These are phyloP conservation scores for Coniferiporia weirii DNA, from an alignment of 1,284 basidiomycete genomes.

Conservation along the genomic window DNA sequence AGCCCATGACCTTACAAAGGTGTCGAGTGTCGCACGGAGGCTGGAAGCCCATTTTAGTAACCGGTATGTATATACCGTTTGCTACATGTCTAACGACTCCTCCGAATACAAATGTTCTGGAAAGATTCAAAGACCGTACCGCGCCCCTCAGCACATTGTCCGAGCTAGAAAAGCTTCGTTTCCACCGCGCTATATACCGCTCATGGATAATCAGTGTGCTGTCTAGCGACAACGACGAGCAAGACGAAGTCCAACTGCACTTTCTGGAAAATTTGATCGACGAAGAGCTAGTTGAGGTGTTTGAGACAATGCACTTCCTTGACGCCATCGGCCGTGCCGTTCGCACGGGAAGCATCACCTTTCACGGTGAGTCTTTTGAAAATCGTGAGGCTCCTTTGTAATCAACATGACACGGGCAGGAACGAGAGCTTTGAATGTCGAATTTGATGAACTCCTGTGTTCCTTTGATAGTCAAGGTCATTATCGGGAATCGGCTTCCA, in stretches of 20 bases:
- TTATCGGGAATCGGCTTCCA: not conserved
- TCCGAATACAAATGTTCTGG: no score
- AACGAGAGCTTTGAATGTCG: not conserved
- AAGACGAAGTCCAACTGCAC: not conserved
- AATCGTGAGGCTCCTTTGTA: no score
- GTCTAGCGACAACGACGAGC: not conserved
- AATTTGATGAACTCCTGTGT: not conserved
- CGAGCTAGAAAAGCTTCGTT: conserved; percentile 8
- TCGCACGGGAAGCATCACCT: not conserved
- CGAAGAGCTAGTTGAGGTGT: not conserved
- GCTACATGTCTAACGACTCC: not conserved
- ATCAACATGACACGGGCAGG: no score
- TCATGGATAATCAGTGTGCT: conserved; percentile 4
- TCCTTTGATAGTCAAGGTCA: not conserved
- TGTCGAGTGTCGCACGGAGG: conserved; percentile 1
- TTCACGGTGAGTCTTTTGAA: no score
- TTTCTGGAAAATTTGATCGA: not conserved
- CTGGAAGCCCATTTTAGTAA: conserved; percentile 10
- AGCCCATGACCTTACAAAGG: not conserved
- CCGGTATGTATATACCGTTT: conserved; percentile 2
- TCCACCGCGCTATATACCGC: conserved; percentile 12
- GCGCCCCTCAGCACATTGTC: not conserved
- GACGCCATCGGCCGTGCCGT: not conserved
- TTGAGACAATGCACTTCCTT: conserved; percentile 5
- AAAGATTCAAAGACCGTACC: conserved; percentile 13